These are phyloP conservation scores for Phytophthora sp. DNA, from an alignment of 352 stramenopile species.

Conservation along the genomic window DNA sequence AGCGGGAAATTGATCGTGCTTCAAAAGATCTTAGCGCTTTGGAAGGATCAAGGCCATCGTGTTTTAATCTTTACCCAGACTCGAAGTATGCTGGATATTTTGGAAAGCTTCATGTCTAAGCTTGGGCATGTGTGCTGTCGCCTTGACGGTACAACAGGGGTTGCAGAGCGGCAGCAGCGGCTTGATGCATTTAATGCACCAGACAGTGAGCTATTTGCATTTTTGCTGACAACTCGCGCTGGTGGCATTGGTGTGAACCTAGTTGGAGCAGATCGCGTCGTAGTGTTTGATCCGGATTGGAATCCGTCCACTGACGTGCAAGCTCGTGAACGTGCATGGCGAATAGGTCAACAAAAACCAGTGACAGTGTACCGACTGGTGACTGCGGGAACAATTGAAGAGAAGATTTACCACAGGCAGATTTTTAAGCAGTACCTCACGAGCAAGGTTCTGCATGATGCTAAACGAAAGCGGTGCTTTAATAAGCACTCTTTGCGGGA, in stretches of 20 bases:
- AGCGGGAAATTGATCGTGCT: slow-evolving; percentile 98
- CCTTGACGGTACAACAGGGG: slow-evolving; percentile 97
- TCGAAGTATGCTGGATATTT: slow-evolving; percentile 97
- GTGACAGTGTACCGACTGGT: slow-evolving; percentile 94
- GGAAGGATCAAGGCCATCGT: slow-evolving; percentile 95
- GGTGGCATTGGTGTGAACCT: slow-evolving; percentile 98
- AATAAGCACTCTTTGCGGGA: slow-evolving; percentile 96
- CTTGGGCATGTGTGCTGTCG: slow-evolving; percentile 92
- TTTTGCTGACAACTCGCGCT: slow-evolving; percentile 87
- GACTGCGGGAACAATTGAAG: slow-evolving; percentile 98
- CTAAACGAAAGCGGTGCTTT: slow-evolving; percentile 97
- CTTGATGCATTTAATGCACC: slow-evolving; percentile 97
- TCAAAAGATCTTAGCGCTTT: slow-evolving; percentile 94
- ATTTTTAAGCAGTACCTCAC: slow-evolving; percentile 99
- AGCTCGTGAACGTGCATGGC: slow-evolving; percentile 97
- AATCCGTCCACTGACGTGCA: slow-evolving; percentile 98
- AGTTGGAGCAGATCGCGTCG: slow-evolving; percentile 94
- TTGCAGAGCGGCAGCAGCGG: slow-evolving; percentile 92
- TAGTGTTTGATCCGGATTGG: slow-evolving; percentile 99
- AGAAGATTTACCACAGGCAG: slow-evolving; percentile 99
- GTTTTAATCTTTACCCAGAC: slow-evolving; percentile 98
- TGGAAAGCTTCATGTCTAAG: slow-evolving; percentile 92
- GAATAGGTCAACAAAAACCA: slow-evolving; percentile 90
- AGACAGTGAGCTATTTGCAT: slow-evolving; percentile 79
- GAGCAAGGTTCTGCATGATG: slow-evolving; percentile 96